Evolutionary conservation across 176 grass and related monocot species (phyloP), one percentile per base, ranked within the genome.

Genomic region (Cenchrus americanus): DNA sequence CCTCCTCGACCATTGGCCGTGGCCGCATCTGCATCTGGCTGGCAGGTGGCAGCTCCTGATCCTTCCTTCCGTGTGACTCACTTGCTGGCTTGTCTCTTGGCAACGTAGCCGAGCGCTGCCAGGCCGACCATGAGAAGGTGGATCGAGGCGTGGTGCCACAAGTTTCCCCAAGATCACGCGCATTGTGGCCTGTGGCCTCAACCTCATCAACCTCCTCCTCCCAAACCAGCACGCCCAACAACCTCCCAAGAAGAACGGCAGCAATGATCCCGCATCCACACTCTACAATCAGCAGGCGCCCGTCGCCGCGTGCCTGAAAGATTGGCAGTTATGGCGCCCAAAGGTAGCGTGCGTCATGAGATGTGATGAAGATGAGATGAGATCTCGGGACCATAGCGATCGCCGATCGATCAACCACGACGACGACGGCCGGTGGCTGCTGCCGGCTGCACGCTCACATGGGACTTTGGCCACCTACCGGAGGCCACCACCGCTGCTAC

Each of bases 241-340:
- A 65, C 60, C 49, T n/a, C 22, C 19, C 6, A 57, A 67, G 62
- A 42, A 61, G 24, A 44, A 21, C 37, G 0, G 58, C 81, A 10
- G 34, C 72, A 57, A 57, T 84, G 82, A 76, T 84, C 82, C 10
- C 48, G 47, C 14, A 46, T 84, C 82, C 62, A 41, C 82, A 55
- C 76, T 67, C 4, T 37, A 4, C 34, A 37, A 37, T 76, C 71
- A 62, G 46, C 62, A 15, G 34, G 30, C 8, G 24, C 14, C 50
- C 24, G 23, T 2, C 19, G 24, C n/a, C 14, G 11, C 37, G 5
- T 18, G 30, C 14, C 10, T 44, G 67, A 27, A 10, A 37, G 58
- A 50, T 9, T 9, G 81, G 70, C 21, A 23, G 60, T 43, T 66
- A 75, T 34, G 71, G 60, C 44, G 42, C 59, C 37, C 51, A 14